Percentiles rank a stretch among this genome's conserved stretches.
Evolutionary conservation across 2,329 filamentous ascomycete species (phyloP).

Genomic region (Arachnopeziza araneosa): DNA sequence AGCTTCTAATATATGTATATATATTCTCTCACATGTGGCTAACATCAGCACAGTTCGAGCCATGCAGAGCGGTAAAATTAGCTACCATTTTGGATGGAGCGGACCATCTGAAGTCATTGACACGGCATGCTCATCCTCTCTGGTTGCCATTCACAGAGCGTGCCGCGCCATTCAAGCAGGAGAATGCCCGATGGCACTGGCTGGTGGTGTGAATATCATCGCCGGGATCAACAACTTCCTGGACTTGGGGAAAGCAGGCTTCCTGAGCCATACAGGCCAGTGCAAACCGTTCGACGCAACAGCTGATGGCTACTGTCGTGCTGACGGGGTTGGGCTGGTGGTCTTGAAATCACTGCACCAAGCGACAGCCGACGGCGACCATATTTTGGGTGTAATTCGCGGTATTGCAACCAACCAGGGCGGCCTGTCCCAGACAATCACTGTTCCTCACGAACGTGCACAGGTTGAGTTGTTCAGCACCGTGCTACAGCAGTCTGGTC

Average conservation of each 20-base stretch:
- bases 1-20: too few relatives aligned
- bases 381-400: conserved; percentile 38
- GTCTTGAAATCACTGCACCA: conserved; percentile 50
- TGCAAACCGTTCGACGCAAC: conserved; percentile 47
- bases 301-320: conserved; percentile 58
- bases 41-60: too few relatives aligned
- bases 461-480: conserved; percentile 29
- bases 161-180: conserved; percentile 41
- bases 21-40: too few relatives aligned
- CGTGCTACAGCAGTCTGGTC: conserved; percentile 3
- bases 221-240: not conserved
- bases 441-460: conserved; percentile 37
- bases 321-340: conserved; percentile 54
- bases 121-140: conserved; percentile 37
- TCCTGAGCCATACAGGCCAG: conserved; percentile 4
- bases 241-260: not conserved
- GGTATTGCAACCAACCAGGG: conserved; percentile 38
- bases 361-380: conserved; percentile 37
- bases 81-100: conserved; percentile 29
- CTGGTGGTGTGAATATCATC: conserved; percentile 33
- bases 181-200: conserved; percentile 38
- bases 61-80: conserved; percentile 22
- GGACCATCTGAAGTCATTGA: conserved; percentile 35
- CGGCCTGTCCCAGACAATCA: conserved; percentile 39
- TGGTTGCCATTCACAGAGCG: conserved; percentile 49